These are phyloP conservation scores for Marsdenia floribunda DNA, from an alignment of 257 asterid species.

Conservation along the genomic window DNA sequence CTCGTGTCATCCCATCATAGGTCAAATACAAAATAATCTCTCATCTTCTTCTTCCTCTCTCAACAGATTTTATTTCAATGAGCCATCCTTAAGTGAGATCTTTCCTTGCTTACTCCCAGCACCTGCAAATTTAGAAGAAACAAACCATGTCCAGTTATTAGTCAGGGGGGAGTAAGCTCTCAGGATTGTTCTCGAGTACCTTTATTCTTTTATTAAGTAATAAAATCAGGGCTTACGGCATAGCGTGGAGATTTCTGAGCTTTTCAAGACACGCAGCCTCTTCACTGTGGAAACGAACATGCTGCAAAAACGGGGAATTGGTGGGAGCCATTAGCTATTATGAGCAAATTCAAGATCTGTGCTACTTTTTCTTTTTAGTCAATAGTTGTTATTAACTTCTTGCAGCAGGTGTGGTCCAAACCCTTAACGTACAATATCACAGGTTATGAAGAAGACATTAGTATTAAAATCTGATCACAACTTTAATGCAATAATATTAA, in stretches of 20 bases:
- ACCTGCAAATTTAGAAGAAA: slow-evolving; percentile 33
- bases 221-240: slow-evolving; percentile 44
- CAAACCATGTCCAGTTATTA: not conserved
- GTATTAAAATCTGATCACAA: not conserved
- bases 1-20: not conserved
- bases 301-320: slow-evolving; percentile 34
- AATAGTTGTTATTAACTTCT: not conserved
- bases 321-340: not conserved
- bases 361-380: not conserved
- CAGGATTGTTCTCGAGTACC: not conserved
- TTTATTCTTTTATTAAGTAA: not conserved
- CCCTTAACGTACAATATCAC: not conserved
- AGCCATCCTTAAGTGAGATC: slow-evolving; percentile 16
- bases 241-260: slow-evolving; percentile 63
- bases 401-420: not conserved
- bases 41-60: not conserved
- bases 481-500: not conserved
- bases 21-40: not conserved
- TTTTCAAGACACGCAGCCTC: slow-evolving; percentile 85
- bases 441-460: not conserved
- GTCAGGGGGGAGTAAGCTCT: not conserved
- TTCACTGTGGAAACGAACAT: slow-evolving; percentile 85
- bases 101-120: slow-evolving; percentile 43
- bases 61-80: slow-evolving; percentile 4
- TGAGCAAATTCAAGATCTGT: not conserved